A percentile compares a stretch with the other conserved stretches of the same genome.
These are phyloP conservation scores for Colletotrichum liriopes DNA, from an alignment of 2,329 filamentous ascomycete species.

Conservation along the genomic window DNA sequence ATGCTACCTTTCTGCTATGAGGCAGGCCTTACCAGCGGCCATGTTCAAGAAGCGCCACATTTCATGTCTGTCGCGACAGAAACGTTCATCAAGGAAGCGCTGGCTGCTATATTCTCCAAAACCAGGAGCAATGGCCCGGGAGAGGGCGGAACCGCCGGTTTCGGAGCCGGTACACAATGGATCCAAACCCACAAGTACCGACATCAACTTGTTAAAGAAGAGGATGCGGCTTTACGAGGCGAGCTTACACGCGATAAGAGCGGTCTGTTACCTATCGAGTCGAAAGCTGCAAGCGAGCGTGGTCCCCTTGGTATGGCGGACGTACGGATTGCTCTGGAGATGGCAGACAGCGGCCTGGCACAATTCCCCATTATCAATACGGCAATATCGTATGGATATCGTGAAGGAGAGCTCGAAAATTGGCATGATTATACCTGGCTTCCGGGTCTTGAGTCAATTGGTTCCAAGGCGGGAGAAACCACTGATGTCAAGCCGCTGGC, in stretches of 20 bases:
- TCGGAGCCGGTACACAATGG: constrained; percentile 77
- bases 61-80: constrained; percentile 78
- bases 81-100: constrained; percentile 76
- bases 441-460: constrained; percentile 47
- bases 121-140: constrained; percentile 77
- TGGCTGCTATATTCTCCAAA: constrained; percentile 75
- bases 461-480: constrained; percentile 42
- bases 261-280: constrained; percentile 85
- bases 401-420: constrained; percentile 82
- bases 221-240: constrained; percentile 80
- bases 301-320: constrained; percentile 84
- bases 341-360: constrained; percentile 82
- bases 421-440: constrained; percentile 74
- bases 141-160: constrained; percentile 73
- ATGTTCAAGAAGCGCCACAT: constrained; percentile 72
- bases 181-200: constrained; percentile 87
- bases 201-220: constrained; percentile 81
- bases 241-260: constrained; percentile 82
- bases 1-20: constrained; percentile 81
- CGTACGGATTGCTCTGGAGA: constrained; percentile 80
- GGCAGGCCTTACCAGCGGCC: constrained; percentile 72
- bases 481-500: constrained; percentile 52
- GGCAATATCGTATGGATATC: constrained; percentile 78
- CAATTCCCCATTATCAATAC: constrained; percentile 84
- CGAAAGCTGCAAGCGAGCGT: constrained; percentile 81